phyloP scores from a whole-genome alignment of 176 grass and related monocot genomes.

The maize (Zea mays) region DNA sequence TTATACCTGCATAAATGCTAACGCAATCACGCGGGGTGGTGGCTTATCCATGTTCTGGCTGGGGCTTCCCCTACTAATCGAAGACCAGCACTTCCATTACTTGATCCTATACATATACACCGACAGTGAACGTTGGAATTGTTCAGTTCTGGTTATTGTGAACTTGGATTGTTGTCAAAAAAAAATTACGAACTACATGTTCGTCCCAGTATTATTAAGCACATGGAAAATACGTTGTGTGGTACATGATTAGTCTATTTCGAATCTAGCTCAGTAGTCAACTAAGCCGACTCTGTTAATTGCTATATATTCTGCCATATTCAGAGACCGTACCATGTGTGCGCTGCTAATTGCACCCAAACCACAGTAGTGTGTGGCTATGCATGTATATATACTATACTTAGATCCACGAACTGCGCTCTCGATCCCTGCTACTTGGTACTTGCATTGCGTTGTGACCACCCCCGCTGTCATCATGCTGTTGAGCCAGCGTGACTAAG shows the following conservation, averaged over 20 bases:
- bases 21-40: no score
- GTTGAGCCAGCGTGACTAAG: slow-evolving; percentile 22
- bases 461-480: slow-evolving; percentile 18
- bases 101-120: no score
- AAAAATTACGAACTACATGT: no score
- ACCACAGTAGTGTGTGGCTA: not conserved
- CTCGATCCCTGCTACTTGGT: not conserved
- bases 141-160: not conserved
- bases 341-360: slow-evolving; percentile 11
- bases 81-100: no score
- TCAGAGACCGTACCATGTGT: slow-evolving; percentile 7
- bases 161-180: not conserved
- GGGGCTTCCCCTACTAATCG: no score
- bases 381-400: no score
- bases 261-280: not conserved
- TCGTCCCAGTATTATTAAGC: slow-evolving; percentile 4
- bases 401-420: slow-evolving; percentile 29
- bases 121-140: not conserved
- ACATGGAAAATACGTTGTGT: slow-evolving; percentile 23
- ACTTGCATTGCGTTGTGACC: slow-evolving; percentile 1
- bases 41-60: no score
- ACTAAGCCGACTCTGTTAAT: not conserved
- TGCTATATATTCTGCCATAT: not conserved
- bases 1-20: no score
- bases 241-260: not conserved